Conservation (phyloP, 805 yeast species). For the Cyberlindnera meyerae region DNA sequence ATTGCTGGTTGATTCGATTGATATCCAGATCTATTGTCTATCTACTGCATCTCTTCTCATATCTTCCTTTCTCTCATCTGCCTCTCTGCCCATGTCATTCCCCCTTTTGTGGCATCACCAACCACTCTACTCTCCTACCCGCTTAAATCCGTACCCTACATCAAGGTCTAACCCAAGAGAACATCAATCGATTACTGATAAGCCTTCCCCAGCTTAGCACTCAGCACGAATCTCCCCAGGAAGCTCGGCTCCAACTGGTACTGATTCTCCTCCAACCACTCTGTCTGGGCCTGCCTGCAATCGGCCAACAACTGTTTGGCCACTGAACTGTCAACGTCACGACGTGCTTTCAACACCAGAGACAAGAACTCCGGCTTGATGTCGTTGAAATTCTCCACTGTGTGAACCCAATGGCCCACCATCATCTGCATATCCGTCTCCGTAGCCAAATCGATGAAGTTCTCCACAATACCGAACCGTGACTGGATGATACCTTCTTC, state of each 20-base stretch:
- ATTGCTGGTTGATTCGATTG: too few relatives aligned
- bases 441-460: conserved; percentile 51
- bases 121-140: too few relatives aligned
- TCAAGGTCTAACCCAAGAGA: too few relatives aligned
- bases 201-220: conserved; percentile 12
- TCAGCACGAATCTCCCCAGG: conserved; percentile 15
- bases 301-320: conserved; percentile 13
- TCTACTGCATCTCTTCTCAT: too few relatives aligned
- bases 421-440: conserved; percentile 43
- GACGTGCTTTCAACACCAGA: conserved; percentile 48
- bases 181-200: too few relatives aligned
- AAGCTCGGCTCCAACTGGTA: conserved; percentile 10
- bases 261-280: conserved; percentile 8
- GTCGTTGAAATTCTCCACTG: conserved; percentile 65
- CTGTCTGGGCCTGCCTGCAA: conserved; percentile 10
- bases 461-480: conserved; percentile 56
- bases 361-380: conserved; percentile 69
- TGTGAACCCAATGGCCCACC: conserved; percentile 52
- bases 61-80: too few relatives aligned
- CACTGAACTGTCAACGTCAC: conserved; percentile 28
- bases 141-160: too few relatives aligned
- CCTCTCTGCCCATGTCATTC: too few relatives aligned
- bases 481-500: conserved; percentile 39
- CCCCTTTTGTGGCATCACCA: too few relatives aligned
- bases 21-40: too few relatives aligned